Evolutionary conservation across 108 stramenopile genomes (phyloP).

Genomic region (Nitzschia putrida): DNA sequence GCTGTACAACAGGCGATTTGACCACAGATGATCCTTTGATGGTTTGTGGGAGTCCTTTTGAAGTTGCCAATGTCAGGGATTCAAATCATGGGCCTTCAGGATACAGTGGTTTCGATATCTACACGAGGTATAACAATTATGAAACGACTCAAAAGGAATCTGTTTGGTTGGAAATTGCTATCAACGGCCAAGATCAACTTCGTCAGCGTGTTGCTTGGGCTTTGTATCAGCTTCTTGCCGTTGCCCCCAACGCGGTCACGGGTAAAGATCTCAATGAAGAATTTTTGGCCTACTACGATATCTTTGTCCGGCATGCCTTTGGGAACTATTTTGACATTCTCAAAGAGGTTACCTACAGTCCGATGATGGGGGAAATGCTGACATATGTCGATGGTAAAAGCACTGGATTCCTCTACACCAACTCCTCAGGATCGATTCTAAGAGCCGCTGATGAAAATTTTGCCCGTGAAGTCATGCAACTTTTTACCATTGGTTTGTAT

Average conservation of each 20-base stretch:
- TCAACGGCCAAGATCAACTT: conserved; percentile 69
- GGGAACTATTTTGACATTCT: conserved; percentile 75
- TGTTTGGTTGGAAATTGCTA: conserved; percentile 59
- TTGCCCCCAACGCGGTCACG: conserved; percentile 7
- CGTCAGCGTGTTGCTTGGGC: conserved; percentile 81
- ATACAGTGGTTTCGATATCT: too few relatives aligned
- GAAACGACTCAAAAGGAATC: conserved; percentile 41
- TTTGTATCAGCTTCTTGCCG: conserved; percentile 62
- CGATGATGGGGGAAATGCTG: conserved; percentile 64
- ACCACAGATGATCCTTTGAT: too few relatives aligned
- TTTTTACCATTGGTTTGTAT: conserved; percentile 69
- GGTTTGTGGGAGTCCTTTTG: conserved; percentile 50
- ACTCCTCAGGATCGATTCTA: background rate
- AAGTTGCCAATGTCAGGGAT: conserved; percentile 46
- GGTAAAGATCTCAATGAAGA: conserved; percentile 23
- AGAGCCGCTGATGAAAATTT: conserved; percentile 48
- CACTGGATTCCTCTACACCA: conserved; percentile 47
- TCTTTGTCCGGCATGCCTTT: conserved; percentile 77
- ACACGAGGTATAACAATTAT: too few relatives aligned
- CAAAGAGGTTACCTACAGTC: conserved; percentile 48
- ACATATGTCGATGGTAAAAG: conserved; percentile 48
- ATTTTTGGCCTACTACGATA: conserved; percentile 55
- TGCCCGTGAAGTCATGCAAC: conserved; percentile 69
- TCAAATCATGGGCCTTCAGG: too few relatives aligned
- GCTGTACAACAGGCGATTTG: background rate